These are phyloP conservation scores for Aspergillus ellipticus DNA, from an alignment of 495 filamentous ascomycete genomes.

Conservation along the genomic window DNA sequence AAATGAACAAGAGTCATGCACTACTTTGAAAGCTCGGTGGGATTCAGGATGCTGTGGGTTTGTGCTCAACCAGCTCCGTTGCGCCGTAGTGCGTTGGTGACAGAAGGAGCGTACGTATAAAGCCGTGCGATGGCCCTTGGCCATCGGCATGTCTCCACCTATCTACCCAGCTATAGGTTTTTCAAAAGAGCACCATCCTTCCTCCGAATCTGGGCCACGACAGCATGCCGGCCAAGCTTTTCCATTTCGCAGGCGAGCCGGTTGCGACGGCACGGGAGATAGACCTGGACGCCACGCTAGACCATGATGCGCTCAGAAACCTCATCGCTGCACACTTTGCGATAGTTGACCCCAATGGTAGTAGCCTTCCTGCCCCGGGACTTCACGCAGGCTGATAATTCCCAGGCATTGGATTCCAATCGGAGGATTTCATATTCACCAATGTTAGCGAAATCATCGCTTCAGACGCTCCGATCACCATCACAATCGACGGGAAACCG, in stretches of 20 bases:
- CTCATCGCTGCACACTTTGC: conserved; percentile 21
- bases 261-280: conserved; percentile 17
- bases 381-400: not conserved
- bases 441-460: not conserved
- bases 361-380: not conserved
- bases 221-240: conserved; percentile 12
- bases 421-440: conserved; percentile 23
- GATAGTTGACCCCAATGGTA: conserved; percentile 16
- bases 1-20: not conserved
- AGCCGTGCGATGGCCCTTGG: not conserved
- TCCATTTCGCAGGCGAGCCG: conserved; percentile 26
- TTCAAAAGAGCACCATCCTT: not conserved
- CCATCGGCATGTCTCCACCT: not conserved
- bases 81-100: not conserved
- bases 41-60: not conserved
- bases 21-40: not conserved
- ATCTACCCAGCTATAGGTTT: not conserved
- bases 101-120: not conserved
- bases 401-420: conserved; percentile 20
- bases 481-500: conserved; percentile 42
- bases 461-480: conserved; percentile 25
- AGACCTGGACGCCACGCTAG: conserved; percentile 17
- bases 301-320: conserved; percentile 20
- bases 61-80: not conserved
- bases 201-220: not conserved